phyloP scores from a whole-genome alignment of 176 grass and related monocot species.

The Dactylis glomerata region DNA sequence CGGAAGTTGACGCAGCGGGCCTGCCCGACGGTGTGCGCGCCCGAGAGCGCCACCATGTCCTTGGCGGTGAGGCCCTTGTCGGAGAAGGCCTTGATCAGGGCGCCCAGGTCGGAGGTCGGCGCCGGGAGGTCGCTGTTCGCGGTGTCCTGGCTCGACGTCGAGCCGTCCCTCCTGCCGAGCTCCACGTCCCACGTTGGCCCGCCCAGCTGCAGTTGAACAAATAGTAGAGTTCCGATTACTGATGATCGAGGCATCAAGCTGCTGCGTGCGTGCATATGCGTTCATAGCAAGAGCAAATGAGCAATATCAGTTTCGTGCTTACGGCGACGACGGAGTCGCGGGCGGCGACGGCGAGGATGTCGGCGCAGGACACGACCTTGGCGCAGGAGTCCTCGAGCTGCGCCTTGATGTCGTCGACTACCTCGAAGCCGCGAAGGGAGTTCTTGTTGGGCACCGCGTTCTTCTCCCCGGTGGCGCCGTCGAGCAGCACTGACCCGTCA shows the following conservation, averaged over 20 bases:
- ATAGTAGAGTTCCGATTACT: not conserved
- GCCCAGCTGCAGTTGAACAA: conserved; percentile 32
- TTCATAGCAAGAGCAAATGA: too few relatives aligned
- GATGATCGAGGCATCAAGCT: too few relatives aligned
- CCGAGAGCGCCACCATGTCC: conserved; percentile 55
- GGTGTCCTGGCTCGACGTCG: conserved; percentile 40
- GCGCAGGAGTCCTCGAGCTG: conserved; percentile 48
- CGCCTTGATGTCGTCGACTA: conserved; percentile 50
- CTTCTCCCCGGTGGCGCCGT: conserved; percentile 56
- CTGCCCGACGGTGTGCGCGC: conserved; percentile 58
- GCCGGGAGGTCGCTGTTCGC: conserved; percentile 53
- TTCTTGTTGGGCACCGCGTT: conserved; percentile 42
- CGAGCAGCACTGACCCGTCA: conserved; percentile 54
- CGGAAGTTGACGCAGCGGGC: conserved; percentile 57
- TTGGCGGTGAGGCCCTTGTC: conserved; percentile 31
- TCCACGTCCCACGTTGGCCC: conserved; percentile 58
- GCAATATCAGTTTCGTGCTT: conserved; percentile 9
- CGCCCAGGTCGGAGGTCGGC: conserved; percentile 28
- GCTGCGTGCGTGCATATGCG: too few relatives aligned
- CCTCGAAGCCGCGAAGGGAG: conserved; percentile 57
- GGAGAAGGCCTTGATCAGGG: conserved; percentile 46
- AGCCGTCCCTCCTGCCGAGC: conserved; percentile 45
- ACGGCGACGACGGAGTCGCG: conserved; percentile 60
- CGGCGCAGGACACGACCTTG: conserved; percentile 80
- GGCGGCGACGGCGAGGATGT: conserved; percentile 78